Base-by-base conservation (phyloP, 768 basidiomycete genomes). In the Leccinum rimulosum region DNA sequence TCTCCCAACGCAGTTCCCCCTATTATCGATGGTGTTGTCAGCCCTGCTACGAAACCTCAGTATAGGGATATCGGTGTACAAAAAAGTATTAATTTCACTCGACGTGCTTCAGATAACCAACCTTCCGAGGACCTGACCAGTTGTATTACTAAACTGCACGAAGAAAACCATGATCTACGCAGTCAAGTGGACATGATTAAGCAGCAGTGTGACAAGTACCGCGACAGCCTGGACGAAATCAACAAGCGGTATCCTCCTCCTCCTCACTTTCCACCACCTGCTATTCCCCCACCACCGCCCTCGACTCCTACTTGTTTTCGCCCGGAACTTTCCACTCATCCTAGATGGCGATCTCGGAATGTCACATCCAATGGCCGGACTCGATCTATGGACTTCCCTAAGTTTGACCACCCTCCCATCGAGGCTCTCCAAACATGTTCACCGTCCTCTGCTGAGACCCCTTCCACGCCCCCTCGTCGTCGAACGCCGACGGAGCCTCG, bases 31-130 rank as follows among this genome's bases (percentile, higher is more conserved):
- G 22, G 45, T 33, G 22, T 58, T 52, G 25, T n/a, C 54, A 52
- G 1, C 38, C 48, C 61, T 45, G 36, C 25, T 28, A 8, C 22
- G 52, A 54, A 58, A 58, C 55, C 28, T 33, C 50, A 56, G 51
- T 64, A 72, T 61, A 65, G 28, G 38, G 57, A 68, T 22, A 25
- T 65, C 51, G 63, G 59, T 63, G 67, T 73, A 53, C 71, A 68
- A 64, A 68, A 62, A 47, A 55, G 52, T 31, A 48, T 59, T 45
- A 60, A 62, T 36, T 72, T 71, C 48, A 57, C 63, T 33, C 71
- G 69, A 56, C 38, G 30, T 27, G 45, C 59, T 45, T 35, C 51
- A 9, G 48, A 19, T 19, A 28, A 1, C 2, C 52, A 56, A 33
- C 55, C 60, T 33, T 54, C 51, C 35, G 53, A 54, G 36, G 58